Evolutionary conservation across 495 filamentous ascomycete genomes (phyloP).

Genomic region (Letharia lupina): DNA sequence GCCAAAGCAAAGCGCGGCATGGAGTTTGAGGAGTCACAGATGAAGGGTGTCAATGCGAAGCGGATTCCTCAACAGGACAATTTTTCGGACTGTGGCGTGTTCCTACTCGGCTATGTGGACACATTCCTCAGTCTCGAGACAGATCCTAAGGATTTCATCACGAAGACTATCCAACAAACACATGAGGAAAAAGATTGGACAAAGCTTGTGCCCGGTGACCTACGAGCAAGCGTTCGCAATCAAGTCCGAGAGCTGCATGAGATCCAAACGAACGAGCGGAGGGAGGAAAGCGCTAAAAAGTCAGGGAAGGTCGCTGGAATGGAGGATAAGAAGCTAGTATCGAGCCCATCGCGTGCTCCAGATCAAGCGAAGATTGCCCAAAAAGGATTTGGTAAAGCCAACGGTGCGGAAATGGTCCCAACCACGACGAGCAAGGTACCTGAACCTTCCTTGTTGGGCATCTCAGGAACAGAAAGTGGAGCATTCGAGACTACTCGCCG

Average conservation of each 20-base stretch:
- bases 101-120: conserved; percentile 71
- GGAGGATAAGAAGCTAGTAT: neutral
- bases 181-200: conserved; percentile 49
- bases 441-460: neutral
- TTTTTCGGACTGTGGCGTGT: conserved; percentile 82
- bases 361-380: neutral
- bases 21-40: conserved; percentile 40
- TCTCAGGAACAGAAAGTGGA: neutral
- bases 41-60: conserved; percentile 60
- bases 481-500: neutral
- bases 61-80: conserved; percentile 74
- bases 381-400: neutral
- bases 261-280: conserved; percentile 35
- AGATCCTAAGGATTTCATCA: conserved; percentile 56
- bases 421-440: neutral
- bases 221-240: conserved; percentile 46
- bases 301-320: conserved; percentile 8
- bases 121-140: conserved; percentile 52
- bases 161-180: conserved; percentile 42
- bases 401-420: neutral
- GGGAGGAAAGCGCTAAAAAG: conserved; percentile 16
- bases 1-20: conserved; percentile 57
- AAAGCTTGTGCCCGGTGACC: conserved; percentile 40
- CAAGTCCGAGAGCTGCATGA: conserved; percentile 43
- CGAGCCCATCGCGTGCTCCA: conserved; percentile 7